Evolutionary conservation across 2,329 filamentous ascomycete genomes (phyloP).

Genomic region (Neurospora crassa): DNA sequence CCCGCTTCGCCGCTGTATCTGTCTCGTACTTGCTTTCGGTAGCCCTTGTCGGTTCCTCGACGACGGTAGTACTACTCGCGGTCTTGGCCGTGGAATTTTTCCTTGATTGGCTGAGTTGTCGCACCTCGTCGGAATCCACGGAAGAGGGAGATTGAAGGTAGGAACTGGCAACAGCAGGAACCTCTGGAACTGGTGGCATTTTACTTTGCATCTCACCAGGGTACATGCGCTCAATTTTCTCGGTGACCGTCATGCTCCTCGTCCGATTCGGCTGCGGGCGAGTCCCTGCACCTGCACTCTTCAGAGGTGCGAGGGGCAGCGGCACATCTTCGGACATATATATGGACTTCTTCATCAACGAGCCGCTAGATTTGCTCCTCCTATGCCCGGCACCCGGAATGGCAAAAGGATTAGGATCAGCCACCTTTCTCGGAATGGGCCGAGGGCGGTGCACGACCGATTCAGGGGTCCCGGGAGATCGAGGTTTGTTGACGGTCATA

Average conservation of each 20-base stretch:
- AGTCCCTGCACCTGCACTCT: constrained; percentile 27
- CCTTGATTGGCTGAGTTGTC: constrained; percentile 27
- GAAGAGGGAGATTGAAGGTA: constrained; percentile 20
- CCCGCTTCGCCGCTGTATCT: constrained; percentile 28
- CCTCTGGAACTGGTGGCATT: constrained; percentile 29
- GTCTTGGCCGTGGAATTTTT: constrained; percentile 27
- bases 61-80: constrained; percentile 31
- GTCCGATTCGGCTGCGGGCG: constrained; percentile 41
- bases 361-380: constrained; percentile 40
- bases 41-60: constrained; percentile 19
- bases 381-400: constrained; percentile 30
- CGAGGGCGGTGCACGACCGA: constrained; percentile 46
- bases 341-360: constrained; percentile 36
- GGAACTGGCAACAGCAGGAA: constrained; percentile 29
- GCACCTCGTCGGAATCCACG: constrained; percentile 16
- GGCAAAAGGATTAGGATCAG: constrained; percentile 36
- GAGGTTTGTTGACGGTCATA: constrained; percentile 18
- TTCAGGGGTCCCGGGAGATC: constrained; percentile 12
- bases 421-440: constrained; percentile 42
- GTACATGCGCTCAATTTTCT: constrained; percentile 46
- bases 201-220: constrained; percentile 14
- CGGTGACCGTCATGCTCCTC: constrained; percentile 48
- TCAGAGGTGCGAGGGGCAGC: constrained; percentile 39
- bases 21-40: constrained; percentile 20
- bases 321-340: constrained; percentile 26